Conservation (phyloP, 176 grass and related monocot species). For the Musa beccarii region DNA sequence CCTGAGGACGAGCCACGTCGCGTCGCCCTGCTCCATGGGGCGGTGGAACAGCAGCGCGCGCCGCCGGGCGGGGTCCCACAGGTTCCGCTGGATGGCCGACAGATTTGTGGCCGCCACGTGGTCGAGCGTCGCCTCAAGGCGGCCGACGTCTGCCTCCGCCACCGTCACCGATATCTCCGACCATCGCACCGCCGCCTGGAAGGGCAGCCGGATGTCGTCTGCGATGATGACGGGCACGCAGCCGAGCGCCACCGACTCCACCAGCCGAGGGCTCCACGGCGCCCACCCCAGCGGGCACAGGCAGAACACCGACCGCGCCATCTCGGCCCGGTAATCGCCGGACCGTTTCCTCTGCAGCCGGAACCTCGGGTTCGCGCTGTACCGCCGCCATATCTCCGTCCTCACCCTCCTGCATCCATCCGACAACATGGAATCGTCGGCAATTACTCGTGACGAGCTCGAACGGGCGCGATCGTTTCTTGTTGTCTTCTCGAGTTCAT, state of each 20-base stretch:
- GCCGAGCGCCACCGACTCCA: constrained; percentile 74
- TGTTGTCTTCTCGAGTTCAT: no score
- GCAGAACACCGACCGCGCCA: constrained; percentile 70
- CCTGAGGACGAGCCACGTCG: constrained; percentile 81
- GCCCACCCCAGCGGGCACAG: constrained; percentile 91
- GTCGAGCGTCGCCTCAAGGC: constrained; percentile 58
- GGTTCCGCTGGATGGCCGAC: constrained; percentile 55
- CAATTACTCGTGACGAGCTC: no score
- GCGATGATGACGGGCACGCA: constrained; percentile 81
- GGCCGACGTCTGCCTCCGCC: constrained; percentile 51
- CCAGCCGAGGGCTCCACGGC: constrained; percentile 80
- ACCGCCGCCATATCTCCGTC: constrained; percentile 50
- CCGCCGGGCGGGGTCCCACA: constrained; percentile 73
- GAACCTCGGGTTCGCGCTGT: constrained; percentile 53
- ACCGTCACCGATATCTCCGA: constrained; percentile 61
- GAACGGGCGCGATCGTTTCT: no score
- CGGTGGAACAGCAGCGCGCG: constrained; percentile 54
- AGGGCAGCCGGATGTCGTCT: constrained; percentile 66
- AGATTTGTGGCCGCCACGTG: constrained; percentile 69
- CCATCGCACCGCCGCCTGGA: constrained; percentile 50
- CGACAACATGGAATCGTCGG: no score
- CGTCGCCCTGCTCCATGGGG: constrained; percentile 49
- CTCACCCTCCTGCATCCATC: constrained; percentile 50
- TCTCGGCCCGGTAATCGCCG: constrained; percentile 53
- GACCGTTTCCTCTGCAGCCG: constrained; percentile 71